Conservation (phyloP, 306 rosid genomes). For the Fragaria ananassa region DNA sequence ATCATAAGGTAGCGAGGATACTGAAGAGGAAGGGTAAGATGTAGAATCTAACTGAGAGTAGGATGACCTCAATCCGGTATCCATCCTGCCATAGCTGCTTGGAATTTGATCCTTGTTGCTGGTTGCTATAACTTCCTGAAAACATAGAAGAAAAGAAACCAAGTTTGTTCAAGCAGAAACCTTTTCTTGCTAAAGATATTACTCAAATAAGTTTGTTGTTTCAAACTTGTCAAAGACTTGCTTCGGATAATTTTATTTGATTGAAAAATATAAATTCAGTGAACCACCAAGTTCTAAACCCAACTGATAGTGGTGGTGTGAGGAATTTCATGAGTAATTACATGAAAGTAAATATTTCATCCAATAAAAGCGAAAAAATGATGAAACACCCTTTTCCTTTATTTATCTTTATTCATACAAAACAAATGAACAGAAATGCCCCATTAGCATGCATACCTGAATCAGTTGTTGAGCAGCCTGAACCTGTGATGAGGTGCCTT, state of each 20-base stretch:
- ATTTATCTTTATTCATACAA: not conserved
- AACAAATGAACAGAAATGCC: not conserved
- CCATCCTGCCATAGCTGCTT: constrained; percentile 62
- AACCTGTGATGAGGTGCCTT: constrained; percentile 88
- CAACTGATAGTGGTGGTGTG: not conserved
- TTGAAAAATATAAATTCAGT: not conserved
- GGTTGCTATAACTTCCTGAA: constrained; percentile 73
- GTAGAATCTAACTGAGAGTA: constrained; percentile 64
- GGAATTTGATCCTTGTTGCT: constrained; percentile 59
- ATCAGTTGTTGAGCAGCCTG: constrained; percentile 86
- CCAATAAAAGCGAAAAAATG: not conserved
- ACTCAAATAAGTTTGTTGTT: not conserved
- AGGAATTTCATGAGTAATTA: not conserved
- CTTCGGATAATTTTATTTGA: not conserved
- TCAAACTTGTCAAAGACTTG: not conserved
- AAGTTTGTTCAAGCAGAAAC: not conserved
- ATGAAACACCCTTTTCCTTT: not conserved
- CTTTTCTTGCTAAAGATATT: not conserved
- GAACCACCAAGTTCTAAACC: not conserved
- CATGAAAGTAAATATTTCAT: not conserved
- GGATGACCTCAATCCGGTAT: constrained; percentile 62
- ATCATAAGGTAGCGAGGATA: constrained; percentile 61
- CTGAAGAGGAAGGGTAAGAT: constrained; percentile 57
- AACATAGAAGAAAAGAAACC: constrained; percentile 20
- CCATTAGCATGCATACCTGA: constrained; percentile 49